Evolutionary conservation across 1,284 basidiomycete species (phyloP).

Genomic region (Ceratobasidium sp.): DNA sequence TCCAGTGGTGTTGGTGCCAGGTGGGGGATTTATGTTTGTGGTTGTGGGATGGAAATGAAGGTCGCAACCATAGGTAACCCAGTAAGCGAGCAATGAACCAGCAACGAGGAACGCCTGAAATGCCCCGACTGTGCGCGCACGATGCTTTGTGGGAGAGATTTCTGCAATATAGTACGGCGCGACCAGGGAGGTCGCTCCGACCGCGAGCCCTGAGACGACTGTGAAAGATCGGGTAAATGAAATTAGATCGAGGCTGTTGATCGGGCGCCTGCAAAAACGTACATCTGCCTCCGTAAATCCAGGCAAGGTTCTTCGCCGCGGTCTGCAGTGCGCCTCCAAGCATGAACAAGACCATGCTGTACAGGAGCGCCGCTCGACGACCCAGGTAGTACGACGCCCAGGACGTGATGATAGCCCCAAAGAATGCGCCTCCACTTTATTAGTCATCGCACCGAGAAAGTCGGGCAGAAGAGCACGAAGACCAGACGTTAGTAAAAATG

Average conservation of each 20-base stretch:
- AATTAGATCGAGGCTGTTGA: conserved; percentile 4
- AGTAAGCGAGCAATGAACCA: conserved; percentile 18
- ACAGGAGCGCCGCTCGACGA: conserved; percentile 32
- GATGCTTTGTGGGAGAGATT: conserved; percentile 39
- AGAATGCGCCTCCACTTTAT: conserved; percentile 40
- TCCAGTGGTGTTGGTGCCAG: conserved; percentile 10
- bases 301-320: conserved; percentile 6
- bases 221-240: not conserved
- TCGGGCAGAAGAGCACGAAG: not conserved
- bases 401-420: conserved; percentile 38
- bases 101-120: conserved; percentile 40
- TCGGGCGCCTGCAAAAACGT: conserved; percentile 28
- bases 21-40: not conserved
- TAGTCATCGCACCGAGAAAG: conserved; percentile 11
- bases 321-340: conserved; percentile 38
- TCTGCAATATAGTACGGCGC: conserved; percentile 38
- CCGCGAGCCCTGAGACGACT: conserved; percentile 40
- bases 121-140: conserved; percentile 36
- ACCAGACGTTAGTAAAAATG: not conserved
- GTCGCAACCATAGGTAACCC: conserved; percentile 31
- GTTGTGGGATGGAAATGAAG: conserved; percentile 16
- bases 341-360: conserved; percentile 39
- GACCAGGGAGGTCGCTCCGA: conserved; percentile 39
- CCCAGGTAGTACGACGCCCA: conserved; percentile 37
- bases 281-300: conserved; percentile 41